These are phyloP conservation scores for Artemisia annua DNA, from an alignment of 129 eudicot genomes.

Conservation along the genomic window DNA sequence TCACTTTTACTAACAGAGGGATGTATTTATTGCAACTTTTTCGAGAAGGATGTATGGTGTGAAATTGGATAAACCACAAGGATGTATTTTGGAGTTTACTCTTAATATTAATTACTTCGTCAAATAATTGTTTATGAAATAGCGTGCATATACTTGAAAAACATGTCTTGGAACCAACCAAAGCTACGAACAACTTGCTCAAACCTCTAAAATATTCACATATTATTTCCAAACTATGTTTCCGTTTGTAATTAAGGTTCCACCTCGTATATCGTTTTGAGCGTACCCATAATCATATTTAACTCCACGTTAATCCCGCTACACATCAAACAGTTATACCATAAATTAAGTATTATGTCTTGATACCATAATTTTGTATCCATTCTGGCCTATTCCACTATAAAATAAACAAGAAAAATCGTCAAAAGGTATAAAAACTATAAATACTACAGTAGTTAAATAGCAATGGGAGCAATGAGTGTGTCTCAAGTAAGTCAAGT, in stretches of 20 bases:
- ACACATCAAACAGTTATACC: too few relatives aligned
- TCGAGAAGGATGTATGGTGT: too few relatives aligned
- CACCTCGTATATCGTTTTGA: slow-evolving; percentile 25
- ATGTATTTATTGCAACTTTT: too few relatives aligned
- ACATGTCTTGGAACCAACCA: slow-evolving; percentile 22
- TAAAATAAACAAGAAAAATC: slow-evolving; percentile 22
- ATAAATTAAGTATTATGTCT: too few relatives aligned
- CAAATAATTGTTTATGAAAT: background rate
- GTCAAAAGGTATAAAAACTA: background rate
- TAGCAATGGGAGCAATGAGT: slow-evolving; percentile 10
- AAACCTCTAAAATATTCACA: slow-evolving; percentile 8
- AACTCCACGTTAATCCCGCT: too few relatives aligned
- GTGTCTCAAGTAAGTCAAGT: slow-evolving; percentile 16
- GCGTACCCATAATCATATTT: too few relatives aligned
- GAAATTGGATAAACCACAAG: too few relatives aligned
- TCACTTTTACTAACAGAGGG: too few relatives aligned
- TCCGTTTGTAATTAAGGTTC: slow-evolving; percentile 28
- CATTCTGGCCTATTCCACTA: slow-evolving; percentile 10
- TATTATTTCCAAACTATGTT: slow-evolving; percentile 18
- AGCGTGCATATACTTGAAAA: background rate
- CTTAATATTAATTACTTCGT: too few relatives aligned
- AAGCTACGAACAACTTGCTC: slow-evolving; percentile 19
- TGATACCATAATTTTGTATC: too few relatives aligned
- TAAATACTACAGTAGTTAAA: background rate
- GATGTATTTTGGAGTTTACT: too few relatives aligned